Evolutionary conservation across 495 filamentous ascomycete genomes (phyloP).

Genomic region (Annulohypoxylon nitens): DNA sequence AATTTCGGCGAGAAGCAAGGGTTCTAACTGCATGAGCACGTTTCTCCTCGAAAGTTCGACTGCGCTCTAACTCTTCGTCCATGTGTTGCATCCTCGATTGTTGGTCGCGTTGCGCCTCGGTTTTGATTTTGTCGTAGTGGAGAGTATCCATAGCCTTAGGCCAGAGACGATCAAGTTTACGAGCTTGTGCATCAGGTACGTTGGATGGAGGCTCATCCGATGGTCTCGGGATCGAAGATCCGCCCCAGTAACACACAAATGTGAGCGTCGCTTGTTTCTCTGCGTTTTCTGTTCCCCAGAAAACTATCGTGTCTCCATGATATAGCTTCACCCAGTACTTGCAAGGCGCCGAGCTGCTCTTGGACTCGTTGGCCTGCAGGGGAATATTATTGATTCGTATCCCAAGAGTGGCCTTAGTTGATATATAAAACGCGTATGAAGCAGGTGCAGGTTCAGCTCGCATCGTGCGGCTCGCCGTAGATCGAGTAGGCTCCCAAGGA

Average conservation of each 20-base stretch:
- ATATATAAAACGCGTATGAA: slow-evolving; percentile 76
- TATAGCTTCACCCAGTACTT: slow-evolving; percentile 75
- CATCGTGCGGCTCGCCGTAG: slow-evolving; percentile 46
- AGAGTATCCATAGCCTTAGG: slow-evolving; percentile 44
- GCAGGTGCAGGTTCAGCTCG: slow-evolving; percentile 57
- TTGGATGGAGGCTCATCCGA: slow-evolving; percentile 34
- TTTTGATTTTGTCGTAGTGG: slow-evolving; percentile 40
- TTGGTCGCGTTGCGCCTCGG: slow-evolving; percentile 55
- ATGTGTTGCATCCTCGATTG: slow-evolving; percentile 52
- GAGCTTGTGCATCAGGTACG: slow-evolving; percentile 40
- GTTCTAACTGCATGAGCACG: slow-evolving; percentile 54
- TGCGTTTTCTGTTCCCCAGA: slow-evolving; percentile 63
- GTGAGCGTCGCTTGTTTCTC: slow-evolving; percentile 50
- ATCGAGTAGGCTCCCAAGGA: slow-evolving; percentile 54
- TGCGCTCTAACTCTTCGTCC: slow-evolving; percentile 56
- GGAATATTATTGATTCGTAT: slow-evolving; percentile 78
- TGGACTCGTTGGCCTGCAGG: slow-evolving; percentile 64
- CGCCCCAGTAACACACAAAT: slow-evolving; percentile 63
- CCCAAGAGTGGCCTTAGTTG: slow-evolving; percentile 76
- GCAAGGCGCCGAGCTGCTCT: slow-evolving; percentile 59
- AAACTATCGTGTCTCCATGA: slow-evolving; percentile 76
- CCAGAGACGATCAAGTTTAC: slow-evolving; percentile 50
- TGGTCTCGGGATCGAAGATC: slow-evolving; percentile 52
- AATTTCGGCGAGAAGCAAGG: slow-evolving; percentile 45
- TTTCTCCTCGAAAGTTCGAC: slow-evolving; percentile 56